Conservation (phyloP, 2,329 filamentous ascomycete genomes). For the Trichoderma brevicompactum region DNA sequence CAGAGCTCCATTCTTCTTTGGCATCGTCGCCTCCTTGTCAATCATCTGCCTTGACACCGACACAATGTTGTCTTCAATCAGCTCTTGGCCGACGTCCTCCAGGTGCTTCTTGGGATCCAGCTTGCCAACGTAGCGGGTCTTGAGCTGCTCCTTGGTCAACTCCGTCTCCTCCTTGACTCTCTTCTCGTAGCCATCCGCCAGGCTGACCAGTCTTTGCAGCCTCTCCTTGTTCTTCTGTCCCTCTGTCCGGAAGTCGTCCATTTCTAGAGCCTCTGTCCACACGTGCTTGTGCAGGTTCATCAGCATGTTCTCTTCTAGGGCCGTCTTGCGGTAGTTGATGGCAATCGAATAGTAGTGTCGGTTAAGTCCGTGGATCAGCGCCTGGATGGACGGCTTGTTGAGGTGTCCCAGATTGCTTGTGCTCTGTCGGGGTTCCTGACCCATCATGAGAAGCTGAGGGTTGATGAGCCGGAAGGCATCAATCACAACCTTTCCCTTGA, state of each 20-base stretch:
- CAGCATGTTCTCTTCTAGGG: conserved; percentile 97
- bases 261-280: conserved; percentile 96
- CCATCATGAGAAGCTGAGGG: conserved; percentile 95
- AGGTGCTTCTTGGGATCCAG: conserved; percentile 99
- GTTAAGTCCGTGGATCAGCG: conserved; percentile 96
- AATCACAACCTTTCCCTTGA: conserved; percentile 99
- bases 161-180: conserved; percentile 98
- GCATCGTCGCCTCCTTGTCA: conserved; percentile 96
- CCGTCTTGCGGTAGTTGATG: conserved; percentile 98
- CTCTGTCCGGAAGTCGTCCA: conserved; percentile 92
- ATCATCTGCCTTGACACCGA: conserved; percentile 99
- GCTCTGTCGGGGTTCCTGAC: conserved; percentile 95
- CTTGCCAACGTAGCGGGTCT: conserved; percentile 98
- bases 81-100: conserved; percentile 91
- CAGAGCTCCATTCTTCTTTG: conserved; percentile 64
- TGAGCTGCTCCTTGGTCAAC: conserved; percentile 93
- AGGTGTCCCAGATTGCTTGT: conserved; percentile 97
- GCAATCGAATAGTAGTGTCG: conserved; percentile 99
- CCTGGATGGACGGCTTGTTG: conserved; percentile 99
- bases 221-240: conserved; percentile 84
- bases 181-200: conserved; percentile 98
- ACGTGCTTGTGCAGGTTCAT: conserved; percentile 99
- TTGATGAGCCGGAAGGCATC: conserved; percentile 99
- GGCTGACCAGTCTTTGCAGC: conserved; percentile 81
- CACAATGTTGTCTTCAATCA: conserved; percentile 99